Conservation (phyloP, 306 rosid genomes). For the Delonix regia region DNA sequence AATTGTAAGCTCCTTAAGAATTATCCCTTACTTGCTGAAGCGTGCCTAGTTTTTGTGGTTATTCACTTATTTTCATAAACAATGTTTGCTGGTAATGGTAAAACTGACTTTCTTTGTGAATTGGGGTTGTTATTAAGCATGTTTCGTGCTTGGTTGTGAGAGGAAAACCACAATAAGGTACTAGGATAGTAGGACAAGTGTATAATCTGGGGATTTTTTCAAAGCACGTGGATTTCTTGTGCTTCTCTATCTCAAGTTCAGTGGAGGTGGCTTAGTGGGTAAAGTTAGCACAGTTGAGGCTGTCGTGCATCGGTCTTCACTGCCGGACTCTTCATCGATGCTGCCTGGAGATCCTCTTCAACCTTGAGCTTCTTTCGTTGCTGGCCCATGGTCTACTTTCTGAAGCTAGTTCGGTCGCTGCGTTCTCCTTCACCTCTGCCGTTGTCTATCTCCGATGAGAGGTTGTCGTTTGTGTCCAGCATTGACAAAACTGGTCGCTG, state of each 20-base stretch:
- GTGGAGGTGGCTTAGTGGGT: not conserved
- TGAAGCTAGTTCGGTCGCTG: too few species aligned
- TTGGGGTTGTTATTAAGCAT: constrained; percentile 4
- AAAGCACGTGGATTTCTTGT: not conserved
- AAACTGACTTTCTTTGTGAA: not conserved
- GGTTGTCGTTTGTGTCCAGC: too few species aligned
- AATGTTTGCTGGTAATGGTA: not conserved
- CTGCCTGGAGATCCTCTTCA: too few species aligned
- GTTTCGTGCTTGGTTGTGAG: constrained; percentile 7
- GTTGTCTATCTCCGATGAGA: too few species aligned
- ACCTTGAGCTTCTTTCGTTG: too few species aligned
- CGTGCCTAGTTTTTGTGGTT: not conserved
- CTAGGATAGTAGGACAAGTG: too few species aligned
- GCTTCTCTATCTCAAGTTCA: not conserved
- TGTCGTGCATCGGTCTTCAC: too few species aligned
- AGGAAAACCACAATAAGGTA: not conserved
- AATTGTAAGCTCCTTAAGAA: not conserved
- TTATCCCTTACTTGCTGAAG: not conserved
- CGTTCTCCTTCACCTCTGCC: too few species aligned
- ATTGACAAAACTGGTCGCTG: too few species aligned
- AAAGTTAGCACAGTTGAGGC: too few species aligned
- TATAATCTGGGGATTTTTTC: not conserved
- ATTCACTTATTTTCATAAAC: not conserved
- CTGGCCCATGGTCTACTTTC: too few species aligned
- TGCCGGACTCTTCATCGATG: too few species aligned